phyloP scores from a whole-genome alignment of 495 filamentous ascomycete species.

The Evansstolkia leycettana region DNA sequence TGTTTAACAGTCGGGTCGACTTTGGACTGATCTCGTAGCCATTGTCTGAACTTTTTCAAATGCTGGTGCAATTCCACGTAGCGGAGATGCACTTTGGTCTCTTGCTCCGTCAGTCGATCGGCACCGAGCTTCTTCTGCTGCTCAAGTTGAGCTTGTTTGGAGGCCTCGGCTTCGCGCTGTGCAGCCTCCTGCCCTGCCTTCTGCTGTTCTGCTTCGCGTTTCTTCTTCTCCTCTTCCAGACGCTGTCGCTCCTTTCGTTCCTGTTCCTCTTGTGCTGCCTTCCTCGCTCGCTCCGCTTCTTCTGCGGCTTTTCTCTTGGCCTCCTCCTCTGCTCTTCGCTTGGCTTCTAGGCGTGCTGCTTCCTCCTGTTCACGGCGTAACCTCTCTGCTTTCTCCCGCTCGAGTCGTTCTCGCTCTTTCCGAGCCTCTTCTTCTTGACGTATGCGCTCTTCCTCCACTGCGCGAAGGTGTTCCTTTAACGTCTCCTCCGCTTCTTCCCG shows the following conservation, averaged over 20 bases:
- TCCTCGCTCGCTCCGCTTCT: slow-evolving; percentile 29
- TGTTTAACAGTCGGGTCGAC: slow-evolving; percentile 45
- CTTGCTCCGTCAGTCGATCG: slow-evolving; percentile 13
- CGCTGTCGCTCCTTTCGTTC: slow-evolving; percentile 36
- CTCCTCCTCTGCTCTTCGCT: slow-evolving; percentile 32
- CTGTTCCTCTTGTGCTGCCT: slow-evolving; percentile 34
- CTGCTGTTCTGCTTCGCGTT: slow-evolving; percentile 22
- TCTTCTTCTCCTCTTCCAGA: slow-evolving; percentile 26
- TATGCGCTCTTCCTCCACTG: slow-evolving; percentile 22
- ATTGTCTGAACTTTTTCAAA: slow-evolving; percentile 59
- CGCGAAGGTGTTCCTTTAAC: slow-evolving; percentile 20
- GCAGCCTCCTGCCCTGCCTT: slow-evolving; percentile 23
- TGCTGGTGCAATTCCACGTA: slow-evolving; percentile 60
- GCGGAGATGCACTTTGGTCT: slow-evolving; percentile 37
- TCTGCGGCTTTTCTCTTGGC: slow-evolving; percentile 22
- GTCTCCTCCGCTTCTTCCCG: slow-evolving; percentile 43
- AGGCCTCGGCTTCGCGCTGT: slow-evolving; percentile 8
- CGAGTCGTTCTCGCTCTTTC: slow-evolving; percentile 23
- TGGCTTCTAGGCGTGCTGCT: slow-evolving; percentile 27
- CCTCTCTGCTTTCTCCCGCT: slow-evolving; percentile 26
- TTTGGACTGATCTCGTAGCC: slow-evolving; percentile 33
- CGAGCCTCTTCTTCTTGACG: slow-evolving; percentile 24
- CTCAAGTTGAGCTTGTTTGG: slow-evolving; percentile 17
- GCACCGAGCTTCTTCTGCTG: slow-evolving; percentile 19
- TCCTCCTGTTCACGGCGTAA: slow-evolving; percentile 22